phyloP scores from a whole-genome alignment of 495 filamentous ascomycete species.

The Podospora australis region DNA sequence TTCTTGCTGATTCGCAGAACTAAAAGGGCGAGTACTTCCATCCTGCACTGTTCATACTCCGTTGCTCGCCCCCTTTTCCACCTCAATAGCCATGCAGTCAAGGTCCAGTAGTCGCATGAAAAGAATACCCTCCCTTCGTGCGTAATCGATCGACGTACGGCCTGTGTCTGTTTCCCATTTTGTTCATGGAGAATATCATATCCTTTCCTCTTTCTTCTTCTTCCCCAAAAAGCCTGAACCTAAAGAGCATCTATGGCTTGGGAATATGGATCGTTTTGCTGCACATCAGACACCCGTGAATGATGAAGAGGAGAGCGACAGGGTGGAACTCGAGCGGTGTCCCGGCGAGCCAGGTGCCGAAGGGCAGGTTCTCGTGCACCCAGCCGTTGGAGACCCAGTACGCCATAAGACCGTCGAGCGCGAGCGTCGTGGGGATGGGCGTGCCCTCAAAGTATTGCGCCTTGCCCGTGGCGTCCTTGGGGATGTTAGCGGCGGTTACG shows the following conservation, averaged over 20 bases:
- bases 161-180: too few species aligned
- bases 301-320: slow-evolving; percentile 69
- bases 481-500: slow-evolving; percentile 79
- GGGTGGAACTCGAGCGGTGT: slow-evolving; percentile 79
- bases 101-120: too few species aligned
- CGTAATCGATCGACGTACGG: too few species aligned
- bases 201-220: not conserved
- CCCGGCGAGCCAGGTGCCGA: slow-evolving; percentile 59
- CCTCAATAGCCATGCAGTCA: too few species aligned
- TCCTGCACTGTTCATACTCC: too few species aligned
- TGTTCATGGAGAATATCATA: too few species aligned
- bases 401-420: slow-evolving; percentile 75
- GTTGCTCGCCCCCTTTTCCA: too few species aligned
- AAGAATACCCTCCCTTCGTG: too few species aligned
- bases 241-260: slow-evolving; percentile 58
- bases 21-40: too few species aligned
- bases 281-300: slow-evolving; percentile 86
- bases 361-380: slow-evolving; percentile 67
- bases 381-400: slow-evolving; percentile 81
- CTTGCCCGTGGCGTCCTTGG: slow-evolving; percentile 88
- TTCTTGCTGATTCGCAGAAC: too few species aligned
- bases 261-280: slow-evolving; percentile 92
- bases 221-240: not conserved
- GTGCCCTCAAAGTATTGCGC: slow-evolving; percentile 93
- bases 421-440: slow-evolving; percentile 84